Base-by-base conservation (phyloP, 202 grass and related monocot genomes). In the Zizania palustris region DNA sequence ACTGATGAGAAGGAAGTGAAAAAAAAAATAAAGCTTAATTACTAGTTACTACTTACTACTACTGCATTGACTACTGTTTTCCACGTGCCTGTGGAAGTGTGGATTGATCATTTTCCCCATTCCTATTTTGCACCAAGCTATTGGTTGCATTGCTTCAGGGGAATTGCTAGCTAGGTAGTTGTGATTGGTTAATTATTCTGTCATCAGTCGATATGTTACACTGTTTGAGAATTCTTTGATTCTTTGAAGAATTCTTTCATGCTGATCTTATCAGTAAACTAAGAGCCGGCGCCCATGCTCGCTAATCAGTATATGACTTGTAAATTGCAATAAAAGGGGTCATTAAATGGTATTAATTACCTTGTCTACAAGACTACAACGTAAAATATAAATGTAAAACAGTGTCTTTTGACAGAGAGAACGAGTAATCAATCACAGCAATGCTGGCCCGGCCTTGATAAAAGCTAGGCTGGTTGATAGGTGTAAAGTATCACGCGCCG, bases 221-320 rank as follows among this genome's bases (percentile, higher is more conserved):
- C 28, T 79, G 62, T 87, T 74, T 83, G 63, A 69, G 69, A 79
- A 79, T 83, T 87, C 75, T 83, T 87, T 58, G 55, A 36, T 13
- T 40, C 36, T 3, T 18, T 18, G 41, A 83, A 74, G 69, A 64
- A 75, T 74, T 83, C 69, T 61, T 74, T 64, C 41, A 20, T 41
- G 28, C 28, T 57, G 42, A 60, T 77, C 28, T 57, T 56, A 58
- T 65, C 63, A 63, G 51, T 71, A 18, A 28, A 12, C 28, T 28
- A 28, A 28, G 28, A n/a, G n/a, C n/a, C n/a, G 28, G 28, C 28
- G 28, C 28, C 28, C 28, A 28, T 28, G 28, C 28, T 28, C 28
- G 28, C 28, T 28, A n/a, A n/a, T 41, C 2, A 39, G 4, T 15
- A 9, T 51, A 57, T 46, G 57, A 46, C 35, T 55, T 84, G 82